phyloP scores from a whole-genome alignment of 2,329 filamentous ascomycete genomes.

The Microascus cirrosus region DNA sequence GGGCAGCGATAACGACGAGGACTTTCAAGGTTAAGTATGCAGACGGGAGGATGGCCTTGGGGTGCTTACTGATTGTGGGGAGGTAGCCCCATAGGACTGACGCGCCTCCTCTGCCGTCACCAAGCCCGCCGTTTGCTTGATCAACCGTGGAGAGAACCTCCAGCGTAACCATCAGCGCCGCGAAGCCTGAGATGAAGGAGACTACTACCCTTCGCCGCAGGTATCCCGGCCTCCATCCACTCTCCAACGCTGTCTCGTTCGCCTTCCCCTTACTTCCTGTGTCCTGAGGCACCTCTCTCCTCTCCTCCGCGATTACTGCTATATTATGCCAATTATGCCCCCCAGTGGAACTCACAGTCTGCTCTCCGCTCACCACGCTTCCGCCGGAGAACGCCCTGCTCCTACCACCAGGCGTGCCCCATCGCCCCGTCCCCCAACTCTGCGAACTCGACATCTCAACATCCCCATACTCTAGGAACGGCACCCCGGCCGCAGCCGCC shows the following conservation, averaged over 20 bases:
- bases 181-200: conserved; percentile 11
- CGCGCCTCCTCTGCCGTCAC: conserved; percentile 8
- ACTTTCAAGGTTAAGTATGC: conserved; percentile 7
- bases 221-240: conserved; percentile 16
- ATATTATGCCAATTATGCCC: neutral
- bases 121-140: conserved; percentile 1
- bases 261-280: neutral
- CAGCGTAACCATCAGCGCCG: conserved; percentile 11
- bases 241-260: conserved; percentile 3
- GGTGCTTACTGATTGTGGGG: conserved; percentile 13
- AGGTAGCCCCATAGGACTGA: conserved; percentile 16
- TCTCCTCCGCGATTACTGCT: neutral
- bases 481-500: conserved; percentile 4
- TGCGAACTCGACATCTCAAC: neutral
- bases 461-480: neutral
- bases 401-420: neutral
- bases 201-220: conserved; percentile 10
- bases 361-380: neutral
- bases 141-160: conserved; percentile 14
- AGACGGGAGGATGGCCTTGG: neutral
- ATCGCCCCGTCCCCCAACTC: neutral
- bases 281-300: neutral
- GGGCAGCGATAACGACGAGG: conserved; percentile 12
- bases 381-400: neutral
- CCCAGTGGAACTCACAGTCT: too few species aligned